Evolutionary conservation across 2,329 filamentous ascomycete species (phyloP).

Genomic region (Scedosporium apiospermum): DNA sequence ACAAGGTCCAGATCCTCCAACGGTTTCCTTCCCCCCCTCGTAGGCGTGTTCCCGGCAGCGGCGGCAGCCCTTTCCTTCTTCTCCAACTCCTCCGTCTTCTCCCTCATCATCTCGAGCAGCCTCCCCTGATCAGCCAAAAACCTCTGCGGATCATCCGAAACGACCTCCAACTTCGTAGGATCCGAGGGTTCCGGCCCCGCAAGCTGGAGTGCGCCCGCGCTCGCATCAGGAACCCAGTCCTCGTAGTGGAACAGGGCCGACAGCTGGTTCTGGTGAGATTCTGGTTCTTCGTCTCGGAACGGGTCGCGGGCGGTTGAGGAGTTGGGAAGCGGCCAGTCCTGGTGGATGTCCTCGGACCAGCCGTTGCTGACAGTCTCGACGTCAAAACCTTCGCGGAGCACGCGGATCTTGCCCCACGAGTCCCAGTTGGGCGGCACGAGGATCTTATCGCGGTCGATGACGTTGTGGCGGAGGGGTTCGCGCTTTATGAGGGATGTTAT

Average conservation of each 20-base stretch:
- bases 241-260: constrained; percentile 44
- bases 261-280: neutral
- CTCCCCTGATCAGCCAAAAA: constrained; percentile 71
- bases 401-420: constrained; percentile 93
- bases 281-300: neutral
- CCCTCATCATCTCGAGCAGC: constrained; percentile 56
- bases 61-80: constrained; percentile 16
- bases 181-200: constrained; percentile 35
- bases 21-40: constrained; percentile 18
- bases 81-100: constrained; percentile 39
- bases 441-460: constrained; percentile 90
- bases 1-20: constrained; percentile 11
- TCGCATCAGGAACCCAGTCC: constrained; percentile 67
- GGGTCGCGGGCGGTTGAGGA: neutral
- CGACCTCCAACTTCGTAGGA: constrained; percentile 41
- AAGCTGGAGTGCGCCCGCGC: constrained; percentile 49
- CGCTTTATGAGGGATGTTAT: constrained; percentile 77
- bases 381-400: constrained; percentile 84
- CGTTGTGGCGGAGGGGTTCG: constrained; percentile 75
- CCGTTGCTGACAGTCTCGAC: constrained; percentile 76
- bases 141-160: constrained; percentile 61
- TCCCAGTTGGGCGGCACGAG: constrained; percentile 96
- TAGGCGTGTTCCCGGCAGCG: constrained; percentile 16
- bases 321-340: constrained; percentile 28
- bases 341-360: constrained; percentile 78